phyloP scores from a whole-genome alignment of 1,139 yeast species.

The Suhomyces taliae region DNA sequence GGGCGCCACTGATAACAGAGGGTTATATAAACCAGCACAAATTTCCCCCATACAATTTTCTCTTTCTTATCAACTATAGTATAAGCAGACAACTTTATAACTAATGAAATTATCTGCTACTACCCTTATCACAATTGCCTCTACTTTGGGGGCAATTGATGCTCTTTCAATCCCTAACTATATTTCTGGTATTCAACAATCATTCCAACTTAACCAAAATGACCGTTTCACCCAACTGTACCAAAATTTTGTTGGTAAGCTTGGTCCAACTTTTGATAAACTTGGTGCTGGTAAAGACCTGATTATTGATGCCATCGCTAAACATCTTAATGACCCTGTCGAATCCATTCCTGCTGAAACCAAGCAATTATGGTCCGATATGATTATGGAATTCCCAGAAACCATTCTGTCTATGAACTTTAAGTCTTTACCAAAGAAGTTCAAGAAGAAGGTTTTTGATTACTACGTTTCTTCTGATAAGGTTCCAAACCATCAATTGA shows the following conservation, averaged over 20 bases:
- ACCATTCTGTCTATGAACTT: conserved; percentile 49
- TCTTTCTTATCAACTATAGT: too few species aligned
- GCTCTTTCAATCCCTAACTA: conserved; percentile 36
- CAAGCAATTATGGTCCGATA: conserved; percentile 58
- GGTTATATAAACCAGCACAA: conserved; percentile 3
- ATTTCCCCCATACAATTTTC: neutral
- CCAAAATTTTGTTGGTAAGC: conserved; percentile 17
- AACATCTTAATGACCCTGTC: conserved; percentile 46
- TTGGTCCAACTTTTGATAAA: conserved; percentile 18
- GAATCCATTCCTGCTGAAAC: conserved; percentile 50
- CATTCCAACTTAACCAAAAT: conserved; percentile 23
- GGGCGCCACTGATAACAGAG: neutral
- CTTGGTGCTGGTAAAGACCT: conserved; percentile 21
- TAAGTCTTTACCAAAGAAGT: conserved; percentile 50
- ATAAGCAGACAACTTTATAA: neutral
- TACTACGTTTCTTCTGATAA: conserved; percentile 48
- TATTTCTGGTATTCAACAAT: conserved; percentile 28
- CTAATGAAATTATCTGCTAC: conserved; percentile 32
- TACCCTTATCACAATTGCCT: conserved; percentile 26
- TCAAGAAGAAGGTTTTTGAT: conserved; percentile 49
- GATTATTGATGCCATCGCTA: conserved; percentile 32
- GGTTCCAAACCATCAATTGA: conserved; percentile 56
- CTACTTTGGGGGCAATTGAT: conserved; percentile 22
- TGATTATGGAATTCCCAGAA: conserved; percentile 58
- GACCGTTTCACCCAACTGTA: conserved; percentile 16